Evolutionary conservation across 2,329 filamentous ascomycete genomes (phyloP).

Genomic region (Ilyonectria mors-panacis): DNA sequence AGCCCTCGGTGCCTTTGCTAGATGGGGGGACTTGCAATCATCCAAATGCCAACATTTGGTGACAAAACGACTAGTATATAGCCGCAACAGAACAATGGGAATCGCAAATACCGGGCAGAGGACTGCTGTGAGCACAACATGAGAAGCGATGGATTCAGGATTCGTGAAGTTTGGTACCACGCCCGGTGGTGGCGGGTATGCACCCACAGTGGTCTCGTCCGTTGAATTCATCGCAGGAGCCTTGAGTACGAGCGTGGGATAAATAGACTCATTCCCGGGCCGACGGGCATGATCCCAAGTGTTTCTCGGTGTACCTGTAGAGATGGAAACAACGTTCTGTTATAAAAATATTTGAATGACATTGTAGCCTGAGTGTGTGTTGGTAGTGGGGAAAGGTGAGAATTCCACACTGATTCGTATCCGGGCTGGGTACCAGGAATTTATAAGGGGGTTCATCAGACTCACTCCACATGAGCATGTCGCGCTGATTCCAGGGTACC

Average conservation of each 20-base stretch:
- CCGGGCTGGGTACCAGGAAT: background rate
- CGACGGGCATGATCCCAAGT: background rate
- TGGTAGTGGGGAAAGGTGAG: background rate
- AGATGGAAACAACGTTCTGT: background rate
- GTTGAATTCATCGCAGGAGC: constrained; percentile 9
- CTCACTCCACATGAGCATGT: too few relatives aligned
- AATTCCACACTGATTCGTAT: background rate
- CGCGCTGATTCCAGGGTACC: too few relatives aligned
- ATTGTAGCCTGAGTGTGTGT: background rate
- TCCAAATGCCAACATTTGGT: constrained; percentile 31
- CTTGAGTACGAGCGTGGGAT: background rate
- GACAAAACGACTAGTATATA: constrained; percentile 29
- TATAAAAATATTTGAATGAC: background rate
- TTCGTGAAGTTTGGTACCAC: constrained; percentile 15
- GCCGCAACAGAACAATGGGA: constrained; percentile 24
- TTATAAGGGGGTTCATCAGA: background rate
- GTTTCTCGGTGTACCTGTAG: background rate
- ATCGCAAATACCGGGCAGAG: constrained; percentile 14
- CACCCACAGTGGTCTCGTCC: constrained; percentile 4
- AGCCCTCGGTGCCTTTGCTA: background rate
- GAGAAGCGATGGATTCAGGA: constrained; percentile 14
- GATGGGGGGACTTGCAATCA: constrained; percentile 23
- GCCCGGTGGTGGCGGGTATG: constrained; percentile 6
- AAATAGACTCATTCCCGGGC: background rate
- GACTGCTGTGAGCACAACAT: constrained; percentile 10